Percentiles rank a stretch among this genome's conserved stretches.
phyloP scores from a whole-genome alignment of 2,329 filamentous ascomycete genomes.

The Trichoderma sp. region DNA sequence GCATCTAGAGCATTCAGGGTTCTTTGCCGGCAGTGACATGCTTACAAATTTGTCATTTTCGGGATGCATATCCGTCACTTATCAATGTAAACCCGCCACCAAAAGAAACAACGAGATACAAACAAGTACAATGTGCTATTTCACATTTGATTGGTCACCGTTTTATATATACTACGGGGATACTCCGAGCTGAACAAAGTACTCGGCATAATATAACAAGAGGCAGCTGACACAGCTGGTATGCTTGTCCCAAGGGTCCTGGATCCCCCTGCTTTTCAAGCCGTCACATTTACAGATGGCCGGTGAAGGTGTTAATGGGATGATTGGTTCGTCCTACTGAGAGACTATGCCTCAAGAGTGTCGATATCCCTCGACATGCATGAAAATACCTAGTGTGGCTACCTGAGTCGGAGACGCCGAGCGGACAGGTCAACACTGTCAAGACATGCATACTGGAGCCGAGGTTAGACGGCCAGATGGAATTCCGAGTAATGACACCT shows the following conservation, averaged over 20 bases:
- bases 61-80: neutral
- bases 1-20: neutral
- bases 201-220: neutral
- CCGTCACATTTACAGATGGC: neutral
- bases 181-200: neutral
- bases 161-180: neutral
- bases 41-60: neutral
- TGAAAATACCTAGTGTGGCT: neutral
- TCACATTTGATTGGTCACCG: neutral
- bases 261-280: neutral
- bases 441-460: neutral
- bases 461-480: neutral
- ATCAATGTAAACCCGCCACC: neutral
- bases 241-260: neutral
- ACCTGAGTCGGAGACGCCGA: conserved; percentile 5
- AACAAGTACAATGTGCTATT: neutral
- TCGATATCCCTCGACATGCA: neutral
- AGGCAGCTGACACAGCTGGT: neutral
- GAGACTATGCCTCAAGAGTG: neutral
- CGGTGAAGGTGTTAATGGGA: neutral
- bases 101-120: neutral
- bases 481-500: neutral
- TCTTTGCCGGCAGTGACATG: neutral
- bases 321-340: neutral
- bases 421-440: neutral